A percentile compares a stretch with the other conserved stretches of the same genome.
These are phyloP conservation scores for sunflower (Helianthus annuus) DNA, from an alignment of 129 eudicot species.

Conservation along the genomic window HanXRQr2.0-SUNRISE NC_035445.2:113069117-113069616, in stretches of 20 bases:
- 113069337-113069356: slow-evolving; percentile 35
- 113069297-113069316: not conserved
- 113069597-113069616: slow-evolving; percentile 88
- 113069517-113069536: slow-evolving; percentile 75
- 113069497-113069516: slow-evolving; percentile 72
- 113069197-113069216: too few species aligned
- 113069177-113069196: too few species aligned
- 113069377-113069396: slow-evolving; percentile 92
- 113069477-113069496: slow-evolving; percentile 55
- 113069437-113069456: slow-evolving; percentile 74
- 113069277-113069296: not conserved
- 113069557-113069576: slow-evolving; percentile 73
- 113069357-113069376: slow-evolving; percentile 92
- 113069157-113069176: too few species aligned
- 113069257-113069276: not conserved
- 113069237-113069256: not conserved
- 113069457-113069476: slow-evolving; percentile 75
- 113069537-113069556: slow-evolving; percentile 72
- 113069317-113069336: not conserved
- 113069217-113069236: not conserved
- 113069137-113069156: too few species aligned
- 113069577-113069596: slow-evolving; percentile 78
- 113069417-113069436: slow-evolving; percentile 79
- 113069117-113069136: too few species aligned
- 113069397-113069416: slow-evolving; percentile 95